Evolutionary conservation across 2,329 filamentous ascomycete genomes (phyloP).

Genomic region (Claviceps cyperi): DNA sequence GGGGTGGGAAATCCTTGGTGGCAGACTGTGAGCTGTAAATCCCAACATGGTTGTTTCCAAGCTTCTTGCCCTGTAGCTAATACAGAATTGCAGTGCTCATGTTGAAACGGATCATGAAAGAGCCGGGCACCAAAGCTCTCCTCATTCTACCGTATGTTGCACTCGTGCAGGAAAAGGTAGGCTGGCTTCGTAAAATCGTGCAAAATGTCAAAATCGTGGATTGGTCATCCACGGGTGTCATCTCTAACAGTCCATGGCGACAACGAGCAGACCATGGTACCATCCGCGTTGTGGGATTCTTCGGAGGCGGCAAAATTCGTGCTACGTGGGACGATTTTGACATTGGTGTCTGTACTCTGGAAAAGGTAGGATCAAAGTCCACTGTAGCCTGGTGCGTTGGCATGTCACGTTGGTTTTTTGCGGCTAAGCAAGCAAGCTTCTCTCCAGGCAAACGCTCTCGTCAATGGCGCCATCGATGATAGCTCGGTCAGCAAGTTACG

Average conservation of each 20-base stretch:
- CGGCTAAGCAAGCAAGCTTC: slow-evolving; percentile 3
- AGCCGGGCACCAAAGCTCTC: slow-evolving; percentile 51
- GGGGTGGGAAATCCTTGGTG: slow-evolving; percentile 64
- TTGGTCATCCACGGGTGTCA: slow-evolving; percentile 18
- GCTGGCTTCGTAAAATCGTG: slow-evolving; percentile 55
- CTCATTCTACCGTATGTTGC: slow-evolving; percentile 66
- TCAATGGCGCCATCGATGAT: slow-evolving; percentile 61
- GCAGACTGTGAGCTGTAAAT: slow-evolving; percentile 34
- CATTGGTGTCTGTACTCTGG: slow-evolving; percentile 65
- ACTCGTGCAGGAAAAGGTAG: slow-evolving; percentile 65
- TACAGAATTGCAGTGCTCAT: slow-evolving; percentile 40
- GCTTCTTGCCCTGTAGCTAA: slow-evolving; percentile 1
- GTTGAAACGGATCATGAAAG: slow-evolving; percentile 53
- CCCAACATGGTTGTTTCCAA: slow-evolving; percentile 1
- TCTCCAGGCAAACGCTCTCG: slow-evolving; percentile 53
- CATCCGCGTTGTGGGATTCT: slow-evolving; percentile 57
- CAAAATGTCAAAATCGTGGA: slow-evolving; percentile 25
- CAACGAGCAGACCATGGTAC: slow-evolving; percentile 40
- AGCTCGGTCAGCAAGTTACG: slow-evolving; percentile 49
- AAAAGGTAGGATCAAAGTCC: slow-evolving; percentile 37
- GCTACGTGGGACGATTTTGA: slow-evolving; percentile 61
- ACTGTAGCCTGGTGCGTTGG: neutral
- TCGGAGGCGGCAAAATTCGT: slow-evolving; percentile 55
- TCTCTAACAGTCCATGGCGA: slow-evolving; percentile 32
- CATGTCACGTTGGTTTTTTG: neutral